Evolutionary conservation across 2,329 filamentous ascomycete species (phyloP), one percentile per base, ranked within the genome.

Genomic region (Epichloe festucae): DNA sequence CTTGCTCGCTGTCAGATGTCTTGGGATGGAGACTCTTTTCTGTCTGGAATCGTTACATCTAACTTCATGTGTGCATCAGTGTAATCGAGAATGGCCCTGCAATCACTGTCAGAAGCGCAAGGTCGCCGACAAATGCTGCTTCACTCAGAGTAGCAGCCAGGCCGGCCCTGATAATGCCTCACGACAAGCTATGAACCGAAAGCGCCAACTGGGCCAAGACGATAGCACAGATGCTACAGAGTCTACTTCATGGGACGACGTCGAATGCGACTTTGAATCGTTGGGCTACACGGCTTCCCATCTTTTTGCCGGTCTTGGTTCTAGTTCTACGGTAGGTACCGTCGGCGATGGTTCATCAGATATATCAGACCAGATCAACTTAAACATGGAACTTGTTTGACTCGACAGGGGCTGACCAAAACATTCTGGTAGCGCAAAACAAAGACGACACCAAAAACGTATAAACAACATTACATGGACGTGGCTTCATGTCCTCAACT

Each of bases 71-170:
- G 21, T 45, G 27, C 19, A 23, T 3, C 50, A 70, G 67, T 70
- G 67, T 59, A 67, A 67, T 52, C 65, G 67, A 35, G 62, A 68
- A 49, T 70, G 67, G 66, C 67, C 67, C 7, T 70, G 67, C 51
- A 65, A 64, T 48, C 67, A 69, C 51, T 70, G 67, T 52, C 64
- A 66, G 53, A 68, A 68, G 52, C 66, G 67, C 55, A 67, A 69
- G 51, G 65, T 69, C 31, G 61, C 63, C 43, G 62, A 67, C 52
- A 63, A 63, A 54, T 70, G 67, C 51, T 59, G 59, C 41, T 70
- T 69, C 53, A 62, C 56, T 46, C 56, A 58, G 48, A 50, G 50
- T 27, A 27, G 15, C 21, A 27, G 38, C 34, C 60, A 58, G 39
- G 52, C 52, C n/a, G 51, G 53, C 36, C 52, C 53, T 3, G 63